Evolutionary conservation across 148 eudicot genomes (phyloP).

Genomic region (Chenopodium berlandieri): DNA sequence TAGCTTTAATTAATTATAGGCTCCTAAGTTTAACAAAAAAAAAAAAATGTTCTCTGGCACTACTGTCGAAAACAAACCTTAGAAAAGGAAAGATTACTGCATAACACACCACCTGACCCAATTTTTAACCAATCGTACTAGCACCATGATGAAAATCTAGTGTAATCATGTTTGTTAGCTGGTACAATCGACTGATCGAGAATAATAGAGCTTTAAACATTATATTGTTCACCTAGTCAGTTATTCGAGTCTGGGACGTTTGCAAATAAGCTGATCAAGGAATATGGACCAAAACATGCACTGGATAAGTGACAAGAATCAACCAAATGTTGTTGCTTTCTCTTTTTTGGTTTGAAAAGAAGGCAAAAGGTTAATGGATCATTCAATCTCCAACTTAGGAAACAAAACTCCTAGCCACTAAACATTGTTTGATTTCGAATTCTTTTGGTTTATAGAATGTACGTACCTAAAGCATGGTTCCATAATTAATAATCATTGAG

Average conservation of each 20-base stretch:
- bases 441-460: background rate
- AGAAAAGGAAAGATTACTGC: background rate
- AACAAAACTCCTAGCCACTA: background rate
- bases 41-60: background rate
- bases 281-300: background rate
- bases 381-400: background rate
- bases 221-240: background rate
- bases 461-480: background rate
- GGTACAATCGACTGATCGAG: background rate
- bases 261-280: background rate
- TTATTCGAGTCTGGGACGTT: background rate
- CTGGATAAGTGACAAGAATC: background rate
- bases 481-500: slow-evolving; percentile 8
- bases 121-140: background rate
- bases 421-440: background rate
- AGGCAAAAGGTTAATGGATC: background rate
- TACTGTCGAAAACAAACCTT: slow-evolving; percentile 12
- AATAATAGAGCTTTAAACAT: background rate
- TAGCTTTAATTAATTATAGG: background rate
- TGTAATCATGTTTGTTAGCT: background rate
- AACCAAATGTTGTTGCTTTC: background rate
- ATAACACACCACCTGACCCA: background rate
- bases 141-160: background rate
- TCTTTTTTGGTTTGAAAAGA: background rate
- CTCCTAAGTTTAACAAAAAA: background rate